Conservation (phyloP, 2,329 filamentous ascomycete genomes). For the Clarireedia paspali region DNA sequence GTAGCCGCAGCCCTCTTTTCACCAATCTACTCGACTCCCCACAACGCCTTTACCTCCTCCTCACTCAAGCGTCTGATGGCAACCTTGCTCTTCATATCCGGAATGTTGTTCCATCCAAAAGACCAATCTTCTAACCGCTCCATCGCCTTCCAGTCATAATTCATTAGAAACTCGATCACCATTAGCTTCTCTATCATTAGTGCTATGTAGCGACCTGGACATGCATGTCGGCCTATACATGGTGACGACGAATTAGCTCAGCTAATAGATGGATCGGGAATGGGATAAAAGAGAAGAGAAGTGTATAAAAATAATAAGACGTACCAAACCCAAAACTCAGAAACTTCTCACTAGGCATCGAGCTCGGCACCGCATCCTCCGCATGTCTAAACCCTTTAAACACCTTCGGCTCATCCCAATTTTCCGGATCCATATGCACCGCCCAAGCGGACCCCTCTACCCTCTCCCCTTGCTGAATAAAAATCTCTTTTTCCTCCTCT, state of each 20-base stretch:
- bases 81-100: slow-evolving; percentile 4
- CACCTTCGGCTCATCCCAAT: neutral
- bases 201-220: neutral
- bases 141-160: slow-evolving; percentile 5
- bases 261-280: neutral
- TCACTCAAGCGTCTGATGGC: neutral
- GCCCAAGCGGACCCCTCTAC: neutral
- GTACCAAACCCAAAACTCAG: slow-evolving; percentile 6
- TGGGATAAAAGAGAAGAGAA: neutral
- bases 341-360: slow-evolving; percentile 1
- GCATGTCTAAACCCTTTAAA: slow-evolving; percentile 1
- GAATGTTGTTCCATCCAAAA: slow-evolving; percentile 4
- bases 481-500: neutral
- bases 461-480: neutral
- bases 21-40: neutral
- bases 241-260: neutral
- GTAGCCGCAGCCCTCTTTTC: too few relatives aligned
- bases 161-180: slow-evolving; percentile 3
- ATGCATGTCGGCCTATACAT: neutral
- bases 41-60: neutral
- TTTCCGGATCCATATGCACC: neutral
- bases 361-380: neutral
- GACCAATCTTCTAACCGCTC: slow-evolving; percentile 4
- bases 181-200: slow-evolving; percentile 1
- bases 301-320: neutral